Percentiles rank a stretch among this genome's conserved stretches.
Evolutionary conservation across 2,329 filamentous ascomycete species (phyloP).

Genomic region (Aureobasidium sp.): DNA sequence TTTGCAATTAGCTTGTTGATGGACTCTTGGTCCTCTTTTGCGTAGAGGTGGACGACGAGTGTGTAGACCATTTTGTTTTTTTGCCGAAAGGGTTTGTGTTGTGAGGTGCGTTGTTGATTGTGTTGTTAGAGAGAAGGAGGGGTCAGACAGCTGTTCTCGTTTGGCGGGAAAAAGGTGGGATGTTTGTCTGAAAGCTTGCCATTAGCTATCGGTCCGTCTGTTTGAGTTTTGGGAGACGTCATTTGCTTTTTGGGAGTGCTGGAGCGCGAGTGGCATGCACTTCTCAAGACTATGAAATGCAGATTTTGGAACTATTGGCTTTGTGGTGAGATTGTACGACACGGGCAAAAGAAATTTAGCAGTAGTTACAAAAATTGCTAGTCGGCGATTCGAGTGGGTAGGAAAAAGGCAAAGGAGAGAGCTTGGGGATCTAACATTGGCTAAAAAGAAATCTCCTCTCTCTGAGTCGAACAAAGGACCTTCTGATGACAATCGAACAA

Average conservation of each 20-base stretch:
- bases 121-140: not conserved
- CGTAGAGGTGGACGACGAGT: constrained; percentile 61
- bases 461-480: constrained; percentile 15
- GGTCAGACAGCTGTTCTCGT: not conserved
- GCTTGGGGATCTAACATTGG: too few species aligned
- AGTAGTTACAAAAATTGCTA: not conserved
- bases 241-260: not conserved
- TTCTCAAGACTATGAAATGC: too few species aligned
- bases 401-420: not conserved
- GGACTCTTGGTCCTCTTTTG: constrained; percentile 55
- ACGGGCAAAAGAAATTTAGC: not conserved
- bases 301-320: too few species aligned
- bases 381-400: too few species aligned
- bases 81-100: constrained; percentile 17
- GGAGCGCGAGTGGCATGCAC: too few species aligned
- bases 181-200: not conserved
- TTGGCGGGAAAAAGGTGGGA: not conserved
- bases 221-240: not conserved
- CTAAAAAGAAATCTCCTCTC: constrained; percentile 11
- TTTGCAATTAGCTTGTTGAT: constrained; percentile 63
- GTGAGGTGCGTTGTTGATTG: not conserved
- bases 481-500: constrained; percentile 11
- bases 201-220: not conserved
- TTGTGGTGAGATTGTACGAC: not conserved
- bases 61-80: constrained; percentile 64